Evolutionary conservation across 179 eudicot species (phyloP).

Genomic region (Heliamphora pulchella): DNA sequence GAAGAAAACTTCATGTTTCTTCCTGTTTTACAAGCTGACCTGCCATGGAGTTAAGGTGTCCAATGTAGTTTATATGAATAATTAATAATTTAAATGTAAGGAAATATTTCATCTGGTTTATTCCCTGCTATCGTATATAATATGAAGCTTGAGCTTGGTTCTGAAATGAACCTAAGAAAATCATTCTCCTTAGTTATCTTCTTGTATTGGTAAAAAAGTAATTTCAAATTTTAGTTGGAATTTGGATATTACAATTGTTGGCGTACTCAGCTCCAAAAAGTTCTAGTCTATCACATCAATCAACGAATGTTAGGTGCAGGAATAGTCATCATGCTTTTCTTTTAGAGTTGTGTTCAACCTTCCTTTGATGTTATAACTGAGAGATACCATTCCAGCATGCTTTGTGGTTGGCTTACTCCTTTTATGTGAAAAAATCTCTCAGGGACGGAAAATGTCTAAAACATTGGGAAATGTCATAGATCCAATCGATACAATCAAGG

Average conservation of each 20-base stretch:
- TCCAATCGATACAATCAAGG: slow-evolving; percentile 82
- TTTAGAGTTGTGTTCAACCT: not conserved
- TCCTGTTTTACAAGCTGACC: not conserved
- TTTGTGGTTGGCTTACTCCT: slow-evolving; percentile 1
- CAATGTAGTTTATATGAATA: not conserved
- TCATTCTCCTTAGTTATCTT: not conserved
- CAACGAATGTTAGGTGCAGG: not conserved
- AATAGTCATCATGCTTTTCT: not conserved
- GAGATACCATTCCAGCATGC: not conserved
- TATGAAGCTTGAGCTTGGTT: slow-evolving; percentile 3
- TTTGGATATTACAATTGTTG: not conserved
- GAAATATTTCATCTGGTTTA: not conserved
- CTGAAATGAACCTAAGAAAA: not conserved
- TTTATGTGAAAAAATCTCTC: slow-evolving; percentile 21
- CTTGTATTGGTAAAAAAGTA: not conserved
- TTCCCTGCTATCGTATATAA: not conserved
- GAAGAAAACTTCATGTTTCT: slow-evolving; percentile 4
- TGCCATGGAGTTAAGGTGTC: not conserved
- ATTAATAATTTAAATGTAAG: not conserved
- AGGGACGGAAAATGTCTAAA: slow-evolving; percentile 99
- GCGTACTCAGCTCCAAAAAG: not conserved
- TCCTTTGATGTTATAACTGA: slow-evolving; percentile 1
- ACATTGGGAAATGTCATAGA: slow-evolving; percentile 90
- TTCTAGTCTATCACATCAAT: not conserved
- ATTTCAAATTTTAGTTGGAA: not conserved